These are phyloP conservation scores for Suillus hirtellus DNA, from an alignment of 768 basidiomycete species.

Conservation along the genomic window DNA sequence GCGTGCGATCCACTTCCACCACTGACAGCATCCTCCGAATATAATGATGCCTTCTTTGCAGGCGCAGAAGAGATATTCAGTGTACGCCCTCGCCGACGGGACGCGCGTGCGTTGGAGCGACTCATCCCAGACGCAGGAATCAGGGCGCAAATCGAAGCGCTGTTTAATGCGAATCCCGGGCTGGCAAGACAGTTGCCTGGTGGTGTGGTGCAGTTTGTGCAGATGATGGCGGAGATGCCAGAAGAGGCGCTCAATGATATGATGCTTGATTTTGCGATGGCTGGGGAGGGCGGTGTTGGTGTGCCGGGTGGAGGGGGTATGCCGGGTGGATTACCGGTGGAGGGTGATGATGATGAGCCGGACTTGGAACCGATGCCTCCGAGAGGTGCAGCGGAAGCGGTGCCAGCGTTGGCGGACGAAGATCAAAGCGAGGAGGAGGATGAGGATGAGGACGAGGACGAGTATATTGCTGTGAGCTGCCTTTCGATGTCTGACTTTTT, in stretches of 20 bases:
- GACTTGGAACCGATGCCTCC: background rate
- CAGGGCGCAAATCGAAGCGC: constrained; percentile 58
- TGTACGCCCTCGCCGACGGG: constrained; percentile 39
- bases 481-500: background rate
- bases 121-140: constrained; percentile 59
- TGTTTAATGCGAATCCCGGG: constrained; percentile 57
- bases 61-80: constrained; percentile 54
- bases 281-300: constrained; percentile 31
- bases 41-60: constrained; percentile 76
- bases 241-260: constrained; percentile 62
- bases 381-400: constrained; percentile 13
- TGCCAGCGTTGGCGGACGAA: constrained; percentile 24
- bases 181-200: constrained; percentile 61
- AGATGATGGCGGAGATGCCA: constrained; percentile 52
- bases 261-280: constrained; percentile 49
- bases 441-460: constrained; percentile 48
- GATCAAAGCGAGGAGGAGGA: constrained; percentile 40
- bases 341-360: constrained; percentile 19
- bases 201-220: constrained; percentile 64
- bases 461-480: constrained; percentile 47
- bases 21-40: constrained; percentile 51
- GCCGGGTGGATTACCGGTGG: constrained; percentile 52
- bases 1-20: constrained; percentile 91
- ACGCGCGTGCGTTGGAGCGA: constrained; percentile 54
- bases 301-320: constrained; percentile 31